These are phyloP conservation scores for Chamaecyparis obtusa DNA, from an alignment of 75 land plant genomes.

Conservation along the genomic window DNA sequence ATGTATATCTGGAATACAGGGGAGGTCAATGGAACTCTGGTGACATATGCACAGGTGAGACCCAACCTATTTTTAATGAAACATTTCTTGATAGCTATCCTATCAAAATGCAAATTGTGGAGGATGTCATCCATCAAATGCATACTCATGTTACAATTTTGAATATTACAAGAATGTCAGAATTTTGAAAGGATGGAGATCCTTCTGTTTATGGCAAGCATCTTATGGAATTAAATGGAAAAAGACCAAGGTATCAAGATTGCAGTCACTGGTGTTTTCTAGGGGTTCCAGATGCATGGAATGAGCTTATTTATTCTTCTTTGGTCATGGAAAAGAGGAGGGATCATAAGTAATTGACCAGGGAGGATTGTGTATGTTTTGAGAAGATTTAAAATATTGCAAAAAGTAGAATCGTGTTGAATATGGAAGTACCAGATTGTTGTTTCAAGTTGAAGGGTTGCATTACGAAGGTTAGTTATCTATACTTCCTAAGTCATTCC, in stretches of 20 bases:
- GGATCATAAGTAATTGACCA: too few relatives aligned
- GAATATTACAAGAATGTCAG: too few relatives aligned
- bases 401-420: neutral
- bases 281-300: conserved; percentile 90
- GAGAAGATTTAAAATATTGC: neutral
- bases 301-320: conserved; percentile 59
- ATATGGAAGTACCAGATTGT: too few relatives aligned
- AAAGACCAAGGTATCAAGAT: conserved; percentile 33
- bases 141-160: too few relatives aligned
- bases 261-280: conserved; percentile 95
- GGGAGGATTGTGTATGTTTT: neutral
- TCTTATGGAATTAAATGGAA: neutral
- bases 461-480: too few relatives aligned
- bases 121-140: too few relatives aligned
- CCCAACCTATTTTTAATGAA: conserved; percentile 43
- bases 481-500: too few relatives aligned
- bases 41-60: conserved; percentile 75
- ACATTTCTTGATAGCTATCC: conserved; percentile 50
- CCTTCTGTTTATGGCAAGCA: too few relatives aligned
- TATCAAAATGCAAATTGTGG: conserved; percentile 61
- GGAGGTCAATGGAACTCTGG: too few relatives aligned
- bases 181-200: too few relatives aligned
- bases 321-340: conserved; percentile 19
- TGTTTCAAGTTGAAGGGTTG: too few relatives aligned
- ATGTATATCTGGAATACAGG: too few relatives aligned